Base-by-base conservation (phyloP, 1,139 yeast species). In the Debaryomyces robertsiae region DNA sequence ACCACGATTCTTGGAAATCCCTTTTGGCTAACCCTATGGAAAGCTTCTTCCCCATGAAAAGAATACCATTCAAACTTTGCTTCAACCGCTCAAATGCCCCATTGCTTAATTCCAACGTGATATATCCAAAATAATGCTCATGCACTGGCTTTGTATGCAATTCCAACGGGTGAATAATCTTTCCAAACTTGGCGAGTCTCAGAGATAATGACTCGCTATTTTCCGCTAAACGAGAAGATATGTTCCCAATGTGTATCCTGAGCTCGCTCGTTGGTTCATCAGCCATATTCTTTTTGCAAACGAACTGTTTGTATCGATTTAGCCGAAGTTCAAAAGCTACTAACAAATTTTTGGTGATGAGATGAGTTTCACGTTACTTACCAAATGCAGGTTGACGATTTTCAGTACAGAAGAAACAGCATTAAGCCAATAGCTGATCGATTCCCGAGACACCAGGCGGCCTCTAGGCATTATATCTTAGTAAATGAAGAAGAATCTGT, bases 41-140 rank as follows among this genome's bases (percentile, higher is more conserved):
- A 30, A 91, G 63, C 45, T 75, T 79, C 37, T 82, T 72, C 1
- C 95, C 96, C 75, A 86, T 88, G 60, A 76, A 91, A 30, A 75
- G 74, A 1, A 84, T 77, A 16, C 91, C 94, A 57, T 87, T 76
- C 46, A 87, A 74, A 1, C 84, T 67, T 4, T 65, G 59, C 45
- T 75, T 75, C 44, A 91, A 63, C 35, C 75, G 75, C 1, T 63
- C 66, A 44, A 69, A 75, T 22, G 70, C 62, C 13, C 66, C 65
- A 6, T 71, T 66, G 0, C 73, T 63, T n/a, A 82, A 60, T 9
- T 69, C 64, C 59, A 91, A 63, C 9, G 84, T 80, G 2, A 86
- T 60, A 52, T 75, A 89, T 1, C 83, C 97, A 66, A 82, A 91
- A 52, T 72, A 70, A 41, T 69, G 75, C 37, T 80, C 84, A 24